Base-by-base conservation (phyloP, 495 filamentous ascomycete species). In the Penicillium lagena region DNA sequence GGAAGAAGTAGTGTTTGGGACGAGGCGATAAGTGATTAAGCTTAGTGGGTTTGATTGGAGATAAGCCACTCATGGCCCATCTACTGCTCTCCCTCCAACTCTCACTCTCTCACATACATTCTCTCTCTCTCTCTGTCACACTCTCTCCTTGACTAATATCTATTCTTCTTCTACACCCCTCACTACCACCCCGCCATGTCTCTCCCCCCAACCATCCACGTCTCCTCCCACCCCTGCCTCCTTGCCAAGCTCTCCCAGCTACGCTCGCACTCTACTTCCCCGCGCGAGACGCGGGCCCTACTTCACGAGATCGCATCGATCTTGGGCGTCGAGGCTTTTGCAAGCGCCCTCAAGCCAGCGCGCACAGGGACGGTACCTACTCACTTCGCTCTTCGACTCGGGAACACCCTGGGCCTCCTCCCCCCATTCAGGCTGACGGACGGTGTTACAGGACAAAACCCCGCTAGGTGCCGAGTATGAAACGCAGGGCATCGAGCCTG, bases 221-320 rank as follows among this genome's bases (percentile, higher is more conserved):
- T 95, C 63, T 95, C 89, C 13, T 72, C 68, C 17, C 91, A 97
- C 56, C 91, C 91, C 17, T 95, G 89, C 61, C 75, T 96, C 10
- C 69, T 79, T 41, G 86, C 87, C 49, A 97, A 97, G 72, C 82
- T 97, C 54, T 89, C 85, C 32, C 87, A 89, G 64, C 82, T 97
- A 11, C 83, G 91, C 37, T 93, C 87, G 14, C 64, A 76, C 27
- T 69, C 63, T 34, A 82, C 89, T 37, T 77, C 76, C 35, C 74
- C 89, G 1, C 70, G 79, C 37, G 88, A 96, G 43, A 90, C 88
- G 55, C 89, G 90, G 64, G 60, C 73, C 10, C 71, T 96, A 31
- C 78, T 96, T 40, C 80, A 94, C 59, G 90, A 96, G 43, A 93
- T 97, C 49, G 66, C 86, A 4, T 70, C 88, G 30, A 87, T 97